These are phyloP conservation scores for Raphanus hybrid DNA, from an alignment of 441 rosid species.

Conservation along the genomic window DNA sequence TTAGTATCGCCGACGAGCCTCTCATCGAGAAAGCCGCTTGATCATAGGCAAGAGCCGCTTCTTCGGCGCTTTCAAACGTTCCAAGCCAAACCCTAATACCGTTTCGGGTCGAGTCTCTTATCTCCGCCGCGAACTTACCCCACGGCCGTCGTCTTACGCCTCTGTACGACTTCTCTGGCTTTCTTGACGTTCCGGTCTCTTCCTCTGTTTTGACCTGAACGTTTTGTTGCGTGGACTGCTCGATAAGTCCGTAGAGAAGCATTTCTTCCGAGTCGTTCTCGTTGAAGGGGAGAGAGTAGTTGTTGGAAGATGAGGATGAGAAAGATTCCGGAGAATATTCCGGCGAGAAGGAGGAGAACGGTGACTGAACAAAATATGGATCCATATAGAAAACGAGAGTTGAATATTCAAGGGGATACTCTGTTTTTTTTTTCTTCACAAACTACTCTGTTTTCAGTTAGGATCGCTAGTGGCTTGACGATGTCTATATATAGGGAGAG, in stretches of 20 bases:
- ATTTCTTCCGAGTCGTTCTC: conserved; percentile 94
- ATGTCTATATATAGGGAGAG: conserved; percentile 30
- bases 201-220: conserved; percentile 23
- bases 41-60: conserved; percentile 89
- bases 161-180: conserved; percentile 58
- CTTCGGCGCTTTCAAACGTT: conserved; percentile 89
- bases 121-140: conserved; percentile 95
- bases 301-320: conserved; percentile 34
- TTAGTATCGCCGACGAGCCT: conserved; percentile 75
- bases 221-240: conserved; percentile 48
- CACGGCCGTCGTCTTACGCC: conserved; percentile 92
- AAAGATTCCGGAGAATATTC: conserved; percentile 67
- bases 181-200: conserved; percentile 41
- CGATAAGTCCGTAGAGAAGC: conserved; percentile 71
- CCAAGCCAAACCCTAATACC: conserved; percentile 91
- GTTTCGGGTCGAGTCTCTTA: conserved; percentile 81
- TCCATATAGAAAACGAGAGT: conserved; percentile 50
- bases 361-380: conserved; percentile 49
- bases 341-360: conserved; percentile 60
- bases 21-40: conserved; percentile 92
- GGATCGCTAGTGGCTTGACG: conserved; percentile 17
- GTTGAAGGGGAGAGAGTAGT: conserved; percentile 75
- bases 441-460: conserved; percentile 46
- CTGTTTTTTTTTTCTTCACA: conserved; percentile 39
- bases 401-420: conserved; percentile 23